These are phyloP conservation scores for Knufia fluminis DNA, from an alignment of 2,329 filamentous ascomycete species.

Conservation along the genomic window DNA sequence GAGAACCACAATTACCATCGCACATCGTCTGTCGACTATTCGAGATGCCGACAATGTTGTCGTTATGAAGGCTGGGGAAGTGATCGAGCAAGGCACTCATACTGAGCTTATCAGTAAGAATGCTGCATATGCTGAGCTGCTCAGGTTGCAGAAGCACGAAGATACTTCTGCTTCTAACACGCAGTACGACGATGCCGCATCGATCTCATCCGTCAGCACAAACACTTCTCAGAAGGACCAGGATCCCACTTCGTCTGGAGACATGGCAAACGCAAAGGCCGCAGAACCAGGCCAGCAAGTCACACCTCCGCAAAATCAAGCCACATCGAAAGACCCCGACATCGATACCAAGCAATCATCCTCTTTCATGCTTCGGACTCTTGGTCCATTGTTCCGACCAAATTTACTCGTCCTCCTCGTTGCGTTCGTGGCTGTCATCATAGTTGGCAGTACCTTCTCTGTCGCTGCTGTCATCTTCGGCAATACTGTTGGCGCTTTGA, in stretches of 20 bases:
- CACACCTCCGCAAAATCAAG: neutral
- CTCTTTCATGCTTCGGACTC: constrained; percentile 24
- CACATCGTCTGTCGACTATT: constrained; percentile 27
- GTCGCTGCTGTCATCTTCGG: constrained; percentile 53
- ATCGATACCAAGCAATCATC: neutral
- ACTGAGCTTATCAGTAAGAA: constrained; percentile 26
- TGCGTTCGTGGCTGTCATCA: constrained; percentile 42
- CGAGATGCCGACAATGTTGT: constrained; percentile 32
- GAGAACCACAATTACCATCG: constrained; percentile 24
- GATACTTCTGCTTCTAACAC: neutral
- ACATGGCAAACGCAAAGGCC: neutral
- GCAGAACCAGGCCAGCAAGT: neutral
- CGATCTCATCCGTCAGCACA: neutral
- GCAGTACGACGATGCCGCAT: neutral
- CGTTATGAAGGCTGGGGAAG: constrained; percentile 27
- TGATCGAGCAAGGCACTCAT: constrained; percentile 30
- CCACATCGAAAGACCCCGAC: constrained; percentile 17
- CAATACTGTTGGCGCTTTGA: constrained; percentile 49
- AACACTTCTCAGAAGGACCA: neutral
- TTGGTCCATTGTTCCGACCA: constrained; percentile 35
- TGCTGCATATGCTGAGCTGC: constrained; percentile 42
- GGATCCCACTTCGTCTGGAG: neutral
- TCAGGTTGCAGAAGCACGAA: constrained; percentile 35
- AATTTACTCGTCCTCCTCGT: constrained; percentile 37
- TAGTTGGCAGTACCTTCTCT: constrained; percentile 51